Conservation (phyloP, 23 red algal genomes). For the Agarophyton chilense region DNA sequence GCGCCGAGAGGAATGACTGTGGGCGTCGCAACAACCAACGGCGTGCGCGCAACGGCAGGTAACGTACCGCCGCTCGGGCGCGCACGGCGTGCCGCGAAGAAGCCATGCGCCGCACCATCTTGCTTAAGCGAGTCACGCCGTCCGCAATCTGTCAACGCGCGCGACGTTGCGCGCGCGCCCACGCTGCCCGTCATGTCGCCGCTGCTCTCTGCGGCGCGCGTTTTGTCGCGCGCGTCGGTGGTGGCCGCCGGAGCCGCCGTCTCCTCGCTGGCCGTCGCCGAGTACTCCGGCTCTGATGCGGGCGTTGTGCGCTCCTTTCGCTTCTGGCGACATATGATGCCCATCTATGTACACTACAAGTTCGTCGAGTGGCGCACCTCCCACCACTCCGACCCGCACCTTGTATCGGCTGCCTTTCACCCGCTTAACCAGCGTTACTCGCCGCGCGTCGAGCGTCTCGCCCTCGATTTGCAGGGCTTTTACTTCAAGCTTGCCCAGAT, state of each 20-base stretch:
- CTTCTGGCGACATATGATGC: slow-evolving; percentile 68
- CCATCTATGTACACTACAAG: slow-evolving; percentile 77
- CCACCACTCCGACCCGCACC: not conserved
- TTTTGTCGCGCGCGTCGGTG: slow-evolving; percentile 40
- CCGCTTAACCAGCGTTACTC: slow-evolving; percentile 70
- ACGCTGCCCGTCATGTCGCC: not conserved
- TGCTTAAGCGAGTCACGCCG: too few relatives aligned
- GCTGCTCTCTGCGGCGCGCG: not conserved
- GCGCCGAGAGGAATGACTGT: too few relatives aligned
- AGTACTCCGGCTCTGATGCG: slow-evolving; percentile 53
- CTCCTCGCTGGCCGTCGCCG: slow-evolving; percentile 49
- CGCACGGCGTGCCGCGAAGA: too few relatives aligned
- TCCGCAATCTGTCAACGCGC: too few relatives aligned
- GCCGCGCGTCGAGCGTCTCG: slow-evolving; percentile 44
- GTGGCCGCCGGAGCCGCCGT: not conserved
- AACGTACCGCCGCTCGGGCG: too few relatives aligned
- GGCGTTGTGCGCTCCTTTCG: slow-evolving; percentile 62
- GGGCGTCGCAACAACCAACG: too few relatives aligned
- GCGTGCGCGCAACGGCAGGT: too few relatives aligned
- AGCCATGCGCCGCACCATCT: too few relatives aligned
- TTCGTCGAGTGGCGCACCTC: slow-evolving; percentile 46
- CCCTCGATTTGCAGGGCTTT: slow-evolving; percentile 72
- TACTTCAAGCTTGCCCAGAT: slow-evolving; percentile 87
- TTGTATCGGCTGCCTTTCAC: slow-evolving; percentile 34
- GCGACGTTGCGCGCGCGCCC: too few relatives aligned